These are phyloP conservation scores for Xylariaceae sp. DNA, from an alignment of 2,329 filamentous ascomycete species.

Conservation along the genomic window DNA sequence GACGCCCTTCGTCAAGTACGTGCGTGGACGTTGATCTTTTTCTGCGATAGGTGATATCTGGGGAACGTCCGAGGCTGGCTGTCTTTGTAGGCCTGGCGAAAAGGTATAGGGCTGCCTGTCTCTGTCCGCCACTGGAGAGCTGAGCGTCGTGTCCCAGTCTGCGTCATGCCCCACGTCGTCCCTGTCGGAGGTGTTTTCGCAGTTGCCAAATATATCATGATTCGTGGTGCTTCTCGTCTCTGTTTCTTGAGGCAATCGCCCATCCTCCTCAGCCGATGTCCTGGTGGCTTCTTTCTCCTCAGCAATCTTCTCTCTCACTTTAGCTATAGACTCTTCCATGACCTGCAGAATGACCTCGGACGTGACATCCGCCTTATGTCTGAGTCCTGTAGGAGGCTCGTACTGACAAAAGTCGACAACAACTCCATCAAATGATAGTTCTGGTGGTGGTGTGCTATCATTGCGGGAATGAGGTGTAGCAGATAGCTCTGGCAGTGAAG, in stretches of 20 bases:
- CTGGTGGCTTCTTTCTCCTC: constrained; percentile 25
- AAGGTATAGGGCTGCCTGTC: background rate
- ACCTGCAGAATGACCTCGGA: constrained; percentile 38
- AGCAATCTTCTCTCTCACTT: constrained; percentile 34
- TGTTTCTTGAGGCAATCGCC: constrained; percentile 2
- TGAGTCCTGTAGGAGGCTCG: constrained; percentile 40
- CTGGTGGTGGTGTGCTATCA: no score
- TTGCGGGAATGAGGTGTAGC: background rate
- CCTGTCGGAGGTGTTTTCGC: background rate
- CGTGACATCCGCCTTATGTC: constrained; percentile 31
- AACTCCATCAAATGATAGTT: constrained; percentile 12
- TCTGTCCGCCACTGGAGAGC: background rate
- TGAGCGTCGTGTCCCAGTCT: background rate
- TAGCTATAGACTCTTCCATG: constrained; percentile 41
- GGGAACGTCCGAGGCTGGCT: background rate
- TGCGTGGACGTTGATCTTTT: background rate
- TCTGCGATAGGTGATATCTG: background rate
- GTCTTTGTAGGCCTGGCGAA: background rate
- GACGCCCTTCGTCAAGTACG: constrained; percentile 2
- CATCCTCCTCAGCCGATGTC: constrained; percentile 20
- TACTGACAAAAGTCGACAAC: constrained; percentile 43
- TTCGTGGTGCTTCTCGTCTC: background rate
- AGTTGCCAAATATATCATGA: background rate
- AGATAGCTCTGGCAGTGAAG: background rate
- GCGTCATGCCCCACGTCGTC: background rate